Evolutionary conservation across 2,329 filamentous ascomycete genomes (phyloP), one percentile per base, ranked within the genome.

Genomic region (Botryotinia convoluta): DNA sequence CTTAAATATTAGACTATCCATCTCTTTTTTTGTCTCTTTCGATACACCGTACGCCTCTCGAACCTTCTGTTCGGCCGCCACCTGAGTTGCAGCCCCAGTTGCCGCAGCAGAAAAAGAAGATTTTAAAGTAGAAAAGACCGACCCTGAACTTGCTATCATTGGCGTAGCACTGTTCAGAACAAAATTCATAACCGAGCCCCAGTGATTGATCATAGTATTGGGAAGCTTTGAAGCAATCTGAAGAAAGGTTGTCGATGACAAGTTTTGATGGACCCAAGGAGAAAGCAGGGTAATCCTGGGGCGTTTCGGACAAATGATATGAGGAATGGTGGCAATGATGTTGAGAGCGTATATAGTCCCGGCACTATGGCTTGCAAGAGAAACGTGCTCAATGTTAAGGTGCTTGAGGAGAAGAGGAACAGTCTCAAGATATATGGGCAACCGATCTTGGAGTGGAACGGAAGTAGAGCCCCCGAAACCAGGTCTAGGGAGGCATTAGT

Each of bases 341-440:
- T 86, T 86, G 37, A 86, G 77, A 6, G 81, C 75, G 73, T 84
- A 86, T 2, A 85, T 79, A 0, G 83, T 83, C 3, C 85, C 85
- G 0, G 82, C 81, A 35, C 80, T 82, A 73, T 86, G 84, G 29
- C 81, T 78, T 1, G 82, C 77, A 0, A 86, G 74, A n/a, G 77
- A 78, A 29, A 86, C 81, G 72, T 84, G 80, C 71, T 79, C 72
- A 64, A 60, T 81, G 0, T 77, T 65, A 8, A 86, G 79, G 60
- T 79, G 73, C 7, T 77, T 54, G 9, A 86, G 78, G 0, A 86
- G 77, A 7, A 74, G 75, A 48, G 84, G 83, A 1, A 85, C 78
- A 1, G 81, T 80, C 74, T 85, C 83, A 37, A 84, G 77, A 81
- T 83, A 86, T 32, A 80, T 77, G 8, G 77, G 61, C 26, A 86